Base-by-base conservation (phyloP, 164 flowering plant genomes). In the Berberis vulgaris region DNA sequence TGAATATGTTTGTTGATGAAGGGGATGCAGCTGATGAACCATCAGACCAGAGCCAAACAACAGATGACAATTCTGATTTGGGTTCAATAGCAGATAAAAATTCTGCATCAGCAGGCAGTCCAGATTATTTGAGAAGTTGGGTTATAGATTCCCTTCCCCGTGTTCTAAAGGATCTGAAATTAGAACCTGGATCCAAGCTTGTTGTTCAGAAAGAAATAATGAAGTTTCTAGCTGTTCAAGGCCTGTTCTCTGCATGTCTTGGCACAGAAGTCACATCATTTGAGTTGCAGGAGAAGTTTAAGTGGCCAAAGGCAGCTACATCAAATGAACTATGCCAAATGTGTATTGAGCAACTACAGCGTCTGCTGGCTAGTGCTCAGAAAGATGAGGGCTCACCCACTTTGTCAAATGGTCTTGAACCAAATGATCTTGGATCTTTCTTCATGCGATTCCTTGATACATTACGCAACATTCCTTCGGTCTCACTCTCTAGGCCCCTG, bases 191-290 rank as follows among this genome's bases (percentile, higher is more conserved):
- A 62, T 75, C 85, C 49, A 83, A 76, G 69, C 74, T 79, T 60
- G 75, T 83, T 55, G 83, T 89, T 57, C 93, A 87, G 58, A 89
- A 81, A 72, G 96, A 89, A 77, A 77, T 86, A 65, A 60, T 91
- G 78, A 91, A 95, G 72, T 95, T 95, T 70, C 72, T 95, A 52
- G 83, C 97, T 61, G 94, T 95, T 65, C 97, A 95, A 71, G 97
- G 99, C 50, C 71, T 95, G 26, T 95, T 95, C 65, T 81, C 89
- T 75, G 84, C 97, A 11, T 85, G 97, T 69, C 90, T 95, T 71
- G 97, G 99, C 49, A 80, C 86, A 8, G 99, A 91, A 74, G 94
- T 95, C 62, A 91, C 97, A 43, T 91, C 97, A 44, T 91, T 95
- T 79, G 97, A 89, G 65, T 73, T 95, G 73, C 80, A 89, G 57